These are phyloP conservation scores for Didymella lethalis DNA, from an alignment of 2,329 filamentous ascomycete genomes.

Conservation along the genomic window DNA sequence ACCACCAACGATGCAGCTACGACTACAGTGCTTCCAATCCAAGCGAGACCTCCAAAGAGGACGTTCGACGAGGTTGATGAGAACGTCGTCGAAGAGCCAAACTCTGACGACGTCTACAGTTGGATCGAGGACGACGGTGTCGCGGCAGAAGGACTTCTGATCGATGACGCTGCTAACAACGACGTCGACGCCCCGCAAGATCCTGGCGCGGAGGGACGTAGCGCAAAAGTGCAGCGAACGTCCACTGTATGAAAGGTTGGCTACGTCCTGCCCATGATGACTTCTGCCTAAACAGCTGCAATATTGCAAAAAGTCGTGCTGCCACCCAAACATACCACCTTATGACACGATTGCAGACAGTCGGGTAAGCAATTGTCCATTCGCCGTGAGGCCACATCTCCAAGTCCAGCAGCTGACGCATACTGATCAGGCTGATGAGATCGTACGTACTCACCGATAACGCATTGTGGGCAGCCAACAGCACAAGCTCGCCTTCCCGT, in stretches of 20 bases:
- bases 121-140: conserved; percentile 71
- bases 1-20: conserved; percentile 43
- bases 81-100: conserved; percentile 68
- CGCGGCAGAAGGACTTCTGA: conserved; percentile 51
- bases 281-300: conserved; percentile 12
- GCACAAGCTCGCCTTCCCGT: conserved; percentile 19
- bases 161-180: conserved; percentile 38
- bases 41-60: conserved; percentile 63
- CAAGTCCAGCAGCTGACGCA: conserved; percentile 21
- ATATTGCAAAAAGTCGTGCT: background rate
- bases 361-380: conserved; percentile 18
- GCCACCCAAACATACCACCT: background rate
- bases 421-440: conserved; percentile 24
- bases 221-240: conserved; percentile 38
- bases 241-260: conserved; percentile 29
- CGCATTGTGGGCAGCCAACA: conserved; percentile 24
- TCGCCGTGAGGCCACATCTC: background rate
- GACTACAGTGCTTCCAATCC: conserved; percentile 29
- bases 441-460: conserved; percentile 32
- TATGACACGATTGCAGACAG: background rate
- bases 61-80: conserved; percentile 64
- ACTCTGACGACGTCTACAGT: conserved; percentile 72
- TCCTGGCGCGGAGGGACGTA: conserved; percentile 32
- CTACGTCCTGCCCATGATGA: background rate
- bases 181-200: conserved; percentile 25